A percentile compares a stretch with the other conserved stretches of the same genome.
Evolutionary conservation across 371 early-diverging fungal genomes (phyloP).

Genomic region (Mortierella sp.): DNA sequence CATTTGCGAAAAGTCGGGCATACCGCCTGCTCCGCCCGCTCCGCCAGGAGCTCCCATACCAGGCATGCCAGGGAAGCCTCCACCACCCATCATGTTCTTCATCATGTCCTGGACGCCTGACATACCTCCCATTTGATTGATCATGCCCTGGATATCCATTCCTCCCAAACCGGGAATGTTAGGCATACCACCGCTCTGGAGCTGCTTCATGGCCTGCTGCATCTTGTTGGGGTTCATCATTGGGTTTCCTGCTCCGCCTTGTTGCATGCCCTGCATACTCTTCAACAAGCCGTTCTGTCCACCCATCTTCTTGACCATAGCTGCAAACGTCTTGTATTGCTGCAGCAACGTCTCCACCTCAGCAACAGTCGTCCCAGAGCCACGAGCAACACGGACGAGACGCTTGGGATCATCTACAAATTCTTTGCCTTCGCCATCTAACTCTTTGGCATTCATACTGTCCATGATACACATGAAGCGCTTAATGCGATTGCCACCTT

Average conservation of each 20-base stretch:
- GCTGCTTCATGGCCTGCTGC: slow-evolving; percentile 78
- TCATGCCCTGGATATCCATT: slow-evolving; percentile 81
- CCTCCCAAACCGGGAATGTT: slow-evolving; percentile 52
- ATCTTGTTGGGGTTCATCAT: slow-evolving; percentile 68
- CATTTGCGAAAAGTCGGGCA: slow-evolving; percentile 75
- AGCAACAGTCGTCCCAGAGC: slow-evolving; percentile 88
- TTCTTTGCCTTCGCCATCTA: slow-evolving; percentile 92
- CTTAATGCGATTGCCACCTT: slow-evolving; percentile 85
- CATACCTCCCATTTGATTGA: slow-evolving; percentile 83
- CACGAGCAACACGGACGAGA: slow-evolving; percentile 91
- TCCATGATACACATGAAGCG: slow-evolving; percentile 97
- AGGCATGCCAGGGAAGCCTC: slow-evolving; percentile 60
- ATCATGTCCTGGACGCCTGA: slow-evolving; percentile 87
- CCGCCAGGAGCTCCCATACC: slow-evolving; percentile 56
- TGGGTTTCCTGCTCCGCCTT: slow-evolving; percentile 55
- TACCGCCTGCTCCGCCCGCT: slow-evolving; percentile 61
- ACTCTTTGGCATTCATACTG: slow-evolving; percentile 96
- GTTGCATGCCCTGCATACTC: slow-evolving; percentile 66
- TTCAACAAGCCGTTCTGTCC: slow-evolving; percentile 90
- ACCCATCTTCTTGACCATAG: slow-evolving; percentile 97
- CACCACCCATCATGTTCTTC: slow-evolving; percentile 80
- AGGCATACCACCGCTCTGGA: slow-evolving; percentile 62
- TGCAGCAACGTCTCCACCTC: slow-evolving; percentile 90
- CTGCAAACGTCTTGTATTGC: slow-evolving; percentile 89
- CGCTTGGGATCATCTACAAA: slow-evolving; percentile 87